phyloP scores from a whole-genome alignment of 495 filamentous ascomycete species.

The Aspergillus cristatus region DNA sequence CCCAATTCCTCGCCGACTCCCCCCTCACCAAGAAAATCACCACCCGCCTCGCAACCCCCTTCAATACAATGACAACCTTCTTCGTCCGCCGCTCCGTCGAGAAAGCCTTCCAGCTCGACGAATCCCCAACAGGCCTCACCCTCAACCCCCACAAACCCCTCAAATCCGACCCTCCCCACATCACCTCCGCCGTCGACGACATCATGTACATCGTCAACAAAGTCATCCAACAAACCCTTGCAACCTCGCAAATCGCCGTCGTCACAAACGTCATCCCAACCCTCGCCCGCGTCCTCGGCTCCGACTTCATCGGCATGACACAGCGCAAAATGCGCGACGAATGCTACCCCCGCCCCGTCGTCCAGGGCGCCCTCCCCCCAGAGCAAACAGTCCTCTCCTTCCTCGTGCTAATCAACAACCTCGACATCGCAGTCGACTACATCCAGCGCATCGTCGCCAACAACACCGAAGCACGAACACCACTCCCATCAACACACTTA shows the following conservation, averaged over 20 bases:
- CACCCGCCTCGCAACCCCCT: conserved; percentile 61
- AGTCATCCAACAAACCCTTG: conserved; percentile 73
- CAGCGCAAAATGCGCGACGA: conserved; percentile 97
- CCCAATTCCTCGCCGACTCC: conserved; percentile 64
- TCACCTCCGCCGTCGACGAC: conserved; percentile 92
- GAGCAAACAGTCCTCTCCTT: conserved; percentile 79
- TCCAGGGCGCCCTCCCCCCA: conserved; percentile 69
- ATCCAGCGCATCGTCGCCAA: conserved; percentile 71
- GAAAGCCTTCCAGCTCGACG: conserved; percentile 96
- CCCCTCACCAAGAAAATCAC: conserved; percentile 66
- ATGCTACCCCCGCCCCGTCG: conserved; percentile 66
- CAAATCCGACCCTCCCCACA: conserved; percentile 69
- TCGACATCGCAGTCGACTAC: conserved; percentile 86
- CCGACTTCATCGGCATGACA: conserved; percentile 93
- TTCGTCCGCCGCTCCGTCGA: conserved; percentile 94
- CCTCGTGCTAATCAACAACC: conserved; percentile 88
- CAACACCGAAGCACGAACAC: conserved; percentile 41
- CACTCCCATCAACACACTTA: not conserved
- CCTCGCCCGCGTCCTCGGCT: conserved; percentile 75
- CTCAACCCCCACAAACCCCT: conserved; percentile 61
- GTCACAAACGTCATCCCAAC: conserved; percentile 69
- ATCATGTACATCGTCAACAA: conserved; percentile 99
- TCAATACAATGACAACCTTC: conserved; percentile 84
- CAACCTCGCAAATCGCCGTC: conserved; percentile 71
- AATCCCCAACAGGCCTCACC: conserved; percentile 71